phyloP scores from a whole-genome alignment of 2,329 filamentous ascomycete genomes.

The Fusarium pseudoanthophilum region DNA sequence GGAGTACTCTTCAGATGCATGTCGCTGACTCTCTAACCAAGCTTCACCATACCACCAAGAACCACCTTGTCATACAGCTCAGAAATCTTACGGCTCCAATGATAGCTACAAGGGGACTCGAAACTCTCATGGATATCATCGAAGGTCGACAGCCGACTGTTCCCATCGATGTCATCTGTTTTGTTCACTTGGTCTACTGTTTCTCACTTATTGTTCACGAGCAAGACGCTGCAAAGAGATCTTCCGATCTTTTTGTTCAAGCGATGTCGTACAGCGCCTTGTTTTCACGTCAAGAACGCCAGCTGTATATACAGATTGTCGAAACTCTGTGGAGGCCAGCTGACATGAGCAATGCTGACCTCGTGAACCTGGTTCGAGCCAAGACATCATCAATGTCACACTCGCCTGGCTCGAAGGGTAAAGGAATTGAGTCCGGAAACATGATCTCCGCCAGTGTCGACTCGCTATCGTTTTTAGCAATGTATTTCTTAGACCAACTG shows the following conservation, averaged over 20 bases:
- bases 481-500: slow-evolving; percentile 64
- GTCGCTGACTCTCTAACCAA: slow-evolving; percentile 58
- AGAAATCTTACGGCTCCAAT: slow-evolving; percentile 51
- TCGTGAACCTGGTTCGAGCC: slow-evolving; percentile 44
- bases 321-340: slow-evolving; percentile 61
- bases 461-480: slow-evolving; percentile 54
- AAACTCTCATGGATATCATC: slow-evolving; percentile 54
- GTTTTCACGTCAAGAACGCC: slow-evolving; percentile 52
- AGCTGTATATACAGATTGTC: slow-evolving; percentile 57
- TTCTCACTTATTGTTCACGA: slow-evolving; percentile 60
- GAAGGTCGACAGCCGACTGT: slow-evolving; percentile 51
- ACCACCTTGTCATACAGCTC: slow-evolving; percentile 56
- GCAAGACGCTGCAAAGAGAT: slow-evolving; percentile 51
- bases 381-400: slow-evolving; percentile 31
- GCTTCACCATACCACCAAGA: slow-evolving; percentile 53
- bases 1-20: slow-evolving; percentile 59
- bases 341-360: slow-evolving; percentile 45
- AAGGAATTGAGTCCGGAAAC: slow-evolving; percentile 50
- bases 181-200: slow-evolving; percentile 63
- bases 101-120: slow-evolving; percentile 56
- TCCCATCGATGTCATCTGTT: slow-evolving; percentile 60
- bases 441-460: slow-evolving; percentile 49
- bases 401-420: slow-evolving; percentile 54
- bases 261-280: slow-evolving; percentile 56
- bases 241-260: slow-evolving; percentile 58